A percentile compares a stretch with the other conserved stretches of the same genome.
Conservation (phyloP, 1,139 yeast species). For the Kodamaea fungicola region DNA sequence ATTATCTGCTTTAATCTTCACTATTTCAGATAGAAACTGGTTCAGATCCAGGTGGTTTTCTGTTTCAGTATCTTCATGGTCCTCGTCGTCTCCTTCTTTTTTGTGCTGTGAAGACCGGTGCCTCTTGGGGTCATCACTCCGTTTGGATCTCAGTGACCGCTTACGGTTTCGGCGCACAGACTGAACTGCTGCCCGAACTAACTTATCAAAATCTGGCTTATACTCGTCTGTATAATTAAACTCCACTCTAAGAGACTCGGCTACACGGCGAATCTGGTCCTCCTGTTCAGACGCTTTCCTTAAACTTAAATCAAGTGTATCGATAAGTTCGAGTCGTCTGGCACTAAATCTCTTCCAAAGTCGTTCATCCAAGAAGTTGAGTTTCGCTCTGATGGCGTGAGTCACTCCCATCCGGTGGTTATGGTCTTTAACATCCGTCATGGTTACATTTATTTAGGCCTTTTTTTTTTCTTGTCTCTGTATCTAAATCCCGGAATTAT, state of each 20-base stretch:
- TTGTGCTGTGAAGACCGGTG: conserved; percentile 3
- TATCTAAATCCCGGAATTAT: no score
- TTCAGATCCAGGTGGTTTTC: conserved; percentile 5
- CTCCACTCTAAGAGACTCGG: conserved; percentile 70
- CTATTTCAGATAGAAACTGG: conserved; percentile 34
- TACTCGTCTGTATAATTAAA: conserved; percentile 62
- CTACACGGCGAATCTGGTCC: conserved; percentile 70
- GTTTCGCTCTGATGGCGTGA: conserved; percentile 65
- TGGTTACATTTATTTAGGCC: background rate
- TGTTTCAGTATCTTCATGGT: conserved; percentile 5
- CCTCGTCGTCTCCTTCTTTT: conserved; percentile 4
- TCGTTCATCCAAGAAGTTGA: conserved; percentile 75
- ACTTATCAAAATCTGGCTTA: conserved; percentile 74
- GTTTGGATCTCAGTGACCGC: conserved; percentile 32
- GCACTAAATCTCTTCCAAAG: conserved; percentile 90
- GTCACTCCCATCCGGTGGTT: conserved; percentile 58
- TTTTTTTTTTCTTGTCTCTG: no score
- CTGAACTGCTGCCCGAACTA: conserved; percentile 91
- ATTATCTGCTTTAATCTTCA: conserved; percentile 32
- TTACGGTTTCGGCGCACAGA: conserved; percentile 47
- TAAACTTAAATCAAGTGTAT: conserved; percentile 68
- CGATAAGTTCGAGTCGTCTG: conserved; percentile 82
- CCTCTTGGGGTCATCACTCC: conserved; percentile 6
- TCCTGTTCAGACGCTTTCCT: conserved; percentile 94
- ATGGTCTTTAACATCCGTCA: conserved; percentile 7